Conservation (phyloP, 306 rosid species). For the Citrullus colocynthis region DNA sequence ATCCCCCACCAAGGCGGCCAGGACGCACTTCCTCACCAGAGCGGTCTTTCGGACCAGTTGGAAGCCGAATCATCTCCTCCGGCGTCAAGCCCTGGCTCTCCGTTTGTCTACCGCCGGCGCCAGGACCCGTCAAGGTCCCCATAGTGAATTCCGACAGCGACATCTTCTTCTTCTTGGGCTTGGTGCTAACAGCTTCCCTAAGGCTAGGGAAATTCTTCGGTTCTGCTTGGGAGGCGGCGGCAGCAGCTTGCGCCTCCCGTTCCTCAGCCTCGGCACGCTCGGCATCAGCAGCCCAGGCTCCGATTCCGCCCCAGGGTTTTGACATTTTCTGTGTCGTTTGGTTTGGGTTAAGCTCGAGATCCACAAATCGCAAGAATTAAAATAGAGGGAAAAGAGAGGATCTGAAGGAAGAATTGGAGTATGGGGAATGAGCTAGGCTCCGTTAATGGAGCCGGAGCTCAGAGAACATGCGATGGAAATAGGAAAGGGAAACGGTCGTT, state of each 20-base stretch:
- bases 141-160: slow-evolving; percentile 19
- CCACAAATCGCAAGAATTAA: slow-evolving; percentile 13
- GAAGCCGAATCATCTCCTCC: slow-evolving; percentile 73
- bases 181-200: slow-evolving; percentile 49
- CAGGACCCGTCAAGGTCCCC: slow-evolving; percentile 1
- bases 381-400: neutral
- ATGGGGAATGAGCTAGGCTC: slow-evolving; percentile 36
- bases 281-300: slow-evolving; percentile 93
- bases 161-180: slow-evolving; percentile 76
- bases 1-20: slow-evolving; percentile 61
- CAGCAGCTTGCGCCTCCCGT: slow-evolving; percentile 34
- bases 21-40: slow-evolving; percentile 64
- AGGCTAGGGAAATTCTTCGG: slow-evolving; percentile 68
- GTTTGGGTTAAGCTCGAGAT: slow-evolving; percentile 18
- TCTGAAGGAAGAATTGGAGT: neutral
- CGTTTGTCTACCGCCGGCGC: neutral
- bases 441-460: slow-evolving; percentile 74
- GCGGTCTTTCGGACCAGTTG: slow-evolving; percentile 78
- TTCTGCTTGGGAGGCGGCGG: slow-evolving; percentile 22
- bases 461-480: slow-evolving; percentile 32
- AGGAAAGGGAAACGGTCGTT: slow-evolving; percentile 12
- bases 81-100: slow-evolving; percentile 36
- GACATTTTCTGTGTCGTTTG: slow-evolving; percentile 30
- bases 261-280: slow-evolving; percentile 92
- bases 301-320: slow-evolving; percentile 76